Percentiles rank a stretch among this genome's conserved stretches.
Conservation (phyloP, 164 flowering plant species). For the Stephania yunnanensis region DNA sequence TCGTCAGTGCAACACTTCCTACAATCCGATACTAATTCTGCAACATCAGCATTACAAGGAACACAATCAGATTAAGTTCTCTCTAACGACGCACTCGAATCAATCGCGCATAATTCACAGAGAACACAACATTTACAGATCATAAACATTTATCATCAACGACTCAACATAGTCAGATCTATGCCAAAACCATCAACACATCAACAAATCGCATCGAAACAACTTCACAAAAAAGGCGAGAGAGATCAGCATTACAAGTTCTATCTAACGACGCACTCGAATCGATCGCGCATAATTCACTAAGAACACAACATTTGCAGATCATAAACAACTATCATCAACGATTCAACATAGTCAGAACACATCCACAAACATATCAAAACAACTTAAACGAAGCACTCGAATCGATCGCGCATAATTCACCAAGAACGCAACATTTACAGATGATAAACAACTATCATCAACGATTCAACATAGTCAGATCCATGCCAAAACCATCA, state of each 20-base stretch:
- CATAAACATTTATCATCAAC: not conserved
- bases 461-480: not conserved
- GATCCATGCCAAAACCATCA: not conserved
- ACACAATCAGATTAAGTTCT: not conserved
- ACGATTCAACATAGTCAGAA: not conserved
- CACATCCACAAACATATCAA: not conserved
- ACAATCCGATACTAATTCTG: conserved; percentile 87
- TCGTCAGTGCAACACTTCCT: conserved; percentile 86
- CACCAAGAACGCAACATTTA: not conserved
- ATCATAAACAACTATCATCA: not conserved
- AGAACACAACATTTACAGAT: not conserved
- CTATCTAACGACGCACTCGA: too few relatives aligned
- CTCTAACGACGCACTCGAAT: too few relatives aligned
- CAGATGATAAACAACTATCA: not conserved
- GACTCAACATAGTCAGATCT: not conserved
- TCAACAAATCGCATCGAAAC: not conserved
- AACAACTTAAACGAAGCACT: not conserved
- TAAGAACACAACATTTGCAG: not conserved
- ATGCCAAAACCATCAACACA: not conserved
- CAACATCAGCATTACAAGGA: not conserved
- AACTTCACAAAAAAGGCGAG: not conserved
- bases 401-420: too few relatives aligned
- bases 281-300: not conserved
- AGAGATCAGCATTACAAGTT: not conserved
- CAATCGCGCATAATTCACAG: too few relatives aligned